A percentile compares a stretch with the other conserved stretches of the same genome.
These are phyloP conservation scores for Solanum corneliomulleri DNA, from an alignment of 257 asterid genomes.

Conservation along the genomic window DNA sequence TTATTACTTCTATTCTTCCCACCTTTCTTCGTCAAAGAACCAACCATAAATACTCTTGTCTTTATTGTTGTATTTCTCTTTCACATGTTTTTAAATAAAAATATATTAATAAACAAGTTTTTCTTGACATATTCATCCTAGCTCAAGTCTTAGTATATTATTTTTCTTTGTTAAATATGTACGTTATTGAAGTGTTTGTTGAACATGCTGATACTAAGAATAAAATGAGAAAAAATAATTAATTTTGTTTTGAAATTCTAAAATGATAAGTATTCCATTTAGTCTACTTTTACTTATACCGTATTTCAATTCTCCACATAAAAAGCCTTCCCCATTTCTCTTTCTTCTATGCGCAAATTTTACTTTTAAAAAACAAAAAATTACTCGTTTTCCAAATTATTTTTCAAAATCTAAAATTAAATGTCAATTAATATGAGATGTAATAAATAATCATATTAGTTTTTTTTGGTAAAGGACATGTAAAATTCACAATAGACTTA, in stretches of 20 bases:
- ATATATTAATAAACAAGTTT: too few relatives aligned
- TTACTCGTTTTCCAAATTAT: too few relatives aligned
- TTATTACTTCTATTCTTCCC: not conserved
- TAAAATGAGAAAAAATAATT: too few relatives aligned
- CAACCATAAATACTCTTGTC: not conserved
- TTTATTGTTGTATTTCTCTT: not conserved
- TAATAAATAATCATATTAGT: not conserved
- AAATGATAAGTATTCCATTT: too few relatives aligned
- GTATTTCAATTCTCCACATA: too few relatives aligned
- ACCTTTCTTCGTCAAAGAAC: not conserved
- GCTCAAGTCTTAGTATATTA: too few relatives aligned
- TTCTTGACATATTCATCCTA: too few relatives aligned
- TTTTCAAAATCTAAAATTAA: not conserved
- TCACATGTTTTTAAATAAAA: not conserved
- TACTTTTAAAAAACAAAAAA: too few relatives aligned
- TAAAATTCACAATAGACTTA: too few relatives aligned
- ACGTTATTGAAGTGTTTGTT: too few relatives aligned
- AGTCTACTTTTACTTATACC: too few relatives aligned
- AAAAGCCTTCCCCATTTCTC: not conserved
- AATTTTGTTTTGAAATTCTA: not conserved
- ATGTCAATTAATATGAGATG: not conserved
- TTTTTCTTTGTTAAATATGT: not conserved
- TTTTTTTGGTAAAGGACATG: not conserved
- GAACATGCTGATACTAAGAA: not conserved
- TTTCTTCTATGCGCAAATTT: not conserved